Percentiles rank a stretch among this genome's conserved stretches.
Evolutionary conservation across 2,329 filamentous ascomycete species (phyloP).

Genomic region (Phialocephala sp.): DNA sequence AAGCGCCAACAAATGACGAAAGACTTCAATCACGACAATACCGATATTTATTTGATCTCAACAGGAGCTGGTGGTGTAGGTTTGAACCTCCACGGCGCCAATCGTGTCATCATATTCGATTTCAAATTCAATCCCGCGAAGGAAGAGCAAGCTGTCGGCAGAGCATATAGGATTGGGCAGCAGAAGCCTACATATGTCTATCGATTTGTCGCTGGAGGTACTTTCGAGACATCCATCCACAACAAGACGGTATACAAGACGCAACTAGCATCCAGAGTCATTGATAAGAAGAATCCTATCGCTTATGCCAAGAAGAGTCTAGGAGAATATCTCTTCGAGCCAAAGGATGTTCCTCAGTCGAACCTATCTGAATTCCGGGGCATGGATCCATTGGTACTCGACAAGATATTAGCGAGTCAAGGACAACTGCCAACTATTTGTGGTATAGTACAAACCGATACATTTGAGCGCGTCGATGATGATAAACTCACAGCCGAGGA

Average conservation of each 20-base stretch:
- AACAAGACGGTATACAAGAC: slow-evolving; percentile 82
- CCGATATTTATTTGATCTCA: slow-evolving; percentile 78
- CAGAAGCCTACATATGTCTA: slow-evolving; percentile 83
- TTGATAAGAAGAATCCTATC: slow-evolving; percentile 82
- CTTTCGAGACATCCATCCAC: slow-evolving; percentile 77
- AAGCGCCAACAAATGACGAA: slow-evolving; percentile 69
- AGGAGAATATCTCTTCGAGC: slow-evolving; percentile 63
- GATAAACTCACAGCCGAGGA: slow-evolving; percentile 69
- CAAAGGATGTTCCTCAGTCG: slow-evolving; percentile 56
- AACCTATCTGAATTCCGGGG: slow-evolving; percentile 60
- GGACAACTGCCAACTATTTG: slow-evolving; percentile 53
- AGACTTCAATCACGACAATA: slow-evolving; percentile 65
- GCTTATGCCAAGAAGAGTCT: slow-evolving; percentile 64
- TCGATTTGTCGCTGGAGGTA: slow-evolving; percentile 77
- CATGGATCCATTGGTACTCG: slow-evolving; percentile 65
- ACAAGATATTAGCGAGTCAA: slow-evolving; percentile 62
- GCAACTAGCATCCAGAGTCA: slow-evolving; percentile 77
- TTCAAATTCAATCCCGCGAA: slow-evolving; percentile 79
- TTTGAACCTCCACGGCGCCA: slow-evolving; percentile 83
- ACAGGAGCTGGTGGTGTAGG: slow-evolving; percentile 83
- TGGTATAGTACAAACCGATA: slow-evolving; percentile 70
- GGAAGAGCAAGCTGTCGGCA: slow-evolving; percentile 86
- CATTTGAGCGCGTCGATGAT: slow-evolving; percentile 72
- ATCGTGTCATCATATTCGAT: slow-evolving; percentile 86
- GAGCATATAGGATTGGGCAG: slow-evolving; percentile 87